A percentile compares a stretch with the other conserved stretches of the same genome.
phyloP scores from a whole-genome alignment of 345 rosid species.

The Lumnitzera racemosa region DNA sequence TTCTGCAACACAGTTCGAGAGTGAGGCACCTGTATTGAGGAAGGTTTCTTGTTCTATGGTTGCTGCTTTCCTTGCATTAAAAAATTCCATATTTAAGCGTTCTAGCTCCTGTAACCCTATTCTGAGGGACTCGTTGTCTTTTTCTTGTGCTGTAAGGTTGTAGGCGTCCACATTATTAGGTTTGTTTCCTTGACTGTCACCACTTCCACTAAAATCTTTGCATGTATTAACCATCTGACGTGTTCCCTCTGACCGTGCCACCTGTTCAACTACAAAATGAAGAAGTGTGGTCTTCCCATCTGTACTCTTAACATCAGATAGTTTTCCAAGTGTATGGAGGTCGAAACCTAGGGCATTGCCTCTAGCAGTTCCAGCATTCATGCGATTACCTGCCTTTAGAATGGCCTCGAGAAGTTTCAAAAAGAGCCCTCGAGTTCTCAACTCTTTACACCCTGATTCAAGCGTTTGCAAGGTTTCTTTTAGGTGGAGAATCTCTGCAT shows the following conservation, averaged over 20 bases:
- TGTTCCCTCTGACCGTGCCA: constrained; percentile 57
- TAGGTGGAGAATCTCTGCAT: constrained; percentile 47
- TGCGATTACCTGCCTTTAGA: constrained; percentile 75
- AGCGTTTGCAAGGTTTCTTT: constrained; percentile 50
- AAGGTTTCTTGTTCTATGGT: constrained; percentile 40
- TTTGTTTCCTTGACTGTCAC: not conserved
- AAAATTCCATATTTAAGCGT: constrained; percentile 40
- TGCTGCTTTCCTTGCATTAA: constrained; percentile 62
- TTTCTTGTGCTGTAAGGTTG: constrained; percentile 16
- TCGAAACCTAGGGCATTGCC: constrained; percentile 84
- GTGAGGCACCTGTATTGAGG: constrained; percentile 34
- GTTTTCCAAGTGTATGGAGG: constrained; percentile 53
- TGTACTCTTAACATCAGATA: constrained; percentile 65
- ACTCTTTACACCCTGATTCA: constrained; percentile 54
- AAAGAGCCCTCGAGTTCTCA: constrained; percentile 59
- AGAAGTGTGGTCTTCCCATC: constrained; percentile 79
- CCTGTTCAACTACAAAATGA: constrained; percentile 76
- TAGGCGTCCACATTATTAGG: not conserved
- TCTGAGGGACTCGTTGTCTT: constrained; percentile 34
- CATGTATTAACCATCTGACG: constrained; percentile 19
- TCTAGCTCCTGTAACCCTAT: constrained; percentile 46
- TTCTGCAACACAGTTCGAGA: constrained; percentile 34
- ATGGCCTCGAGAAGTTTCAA: constrained; percentile 79
- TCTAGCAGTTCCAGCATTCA: constrained; percentile 86
- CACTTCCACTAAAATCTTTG: constrained; percentile 14